Evolutionary conservation across 495 filamentous ascomycete genomes (phyloP).

Genomic region (Neurospora sp.): DNA sequence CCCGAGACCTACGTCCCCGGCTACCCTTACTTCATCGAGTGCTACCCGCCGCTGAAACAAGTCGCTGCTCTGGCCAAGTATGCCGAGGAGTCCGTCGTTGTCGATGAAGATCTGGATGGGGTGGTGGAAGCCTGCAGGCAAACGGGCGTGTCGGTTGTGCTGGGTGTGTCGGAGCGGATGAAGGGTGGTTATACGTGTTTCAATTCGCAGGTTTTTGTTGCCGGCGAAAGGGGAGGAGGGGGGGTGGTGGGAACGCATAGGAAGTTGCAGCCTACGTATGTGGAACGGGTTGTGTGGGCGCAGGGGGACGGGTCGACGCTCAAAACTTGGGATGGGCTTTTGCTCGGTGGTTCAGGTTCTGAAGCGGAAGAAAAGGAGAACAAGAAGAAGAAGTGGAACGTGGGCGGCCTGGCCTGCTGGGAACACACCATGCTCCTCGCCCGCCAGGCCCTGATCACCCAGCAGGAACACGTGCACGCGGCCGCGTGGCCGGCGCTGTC

Average conservation of each 20-base stretch:
- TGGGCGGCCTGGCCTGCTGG: conserved; percentile 40
- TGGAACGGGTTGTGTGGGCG: conserved; percentile 35
- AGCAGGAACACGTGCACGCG: conserved; percentile 30
- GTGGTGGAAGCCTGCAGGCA: conserved; percentile 25
- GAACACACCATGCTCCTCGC: conserved; percentile 40
- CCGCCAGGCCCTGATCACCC: conserved; percentile 29
- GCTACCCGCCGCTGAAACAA: conserved; percentile 20
- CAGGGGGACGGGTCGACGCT: conserved; percentile 32
- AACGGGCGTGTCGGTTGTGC: conserved; percentile 19
- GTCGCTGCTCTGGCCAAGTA: conserved; percentile 18
- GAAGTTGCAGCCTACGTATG: conserved; percentile 40
- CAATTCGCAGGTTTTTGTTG: conserved; percentile 34
- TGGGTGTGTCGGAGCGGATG: conserved; percentile 33
- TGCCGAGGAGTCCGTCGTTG: conserved; percentile 25
- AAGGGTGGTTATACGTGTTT: conserved; percentile 27
- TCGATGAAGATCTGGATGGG: conserved; percentile 20
- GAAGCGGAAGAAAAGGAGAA: not conserved
- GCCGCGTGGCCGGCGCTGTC: conserved; percentile 33
- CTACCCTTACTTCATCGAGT: conserved; percentile 27
- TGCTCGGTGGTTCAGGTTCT: not conserved
- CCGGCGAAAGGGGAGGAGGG: conserved; percentile 14
- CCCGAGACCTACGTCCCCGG: conserved; percentile 28
- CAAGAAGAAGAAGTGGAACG: conserved; percentile 16
- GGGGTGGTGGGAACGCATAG: conserved; percentile 26
- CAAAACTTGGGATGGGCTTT: conserved; percentile 4